These are phyloP conservation scores for Cadophora luteo-olivacea DNA, from an alignment of 2,329 filamentous ascomycete genomes.

Conservation along the genomic window DNA sequence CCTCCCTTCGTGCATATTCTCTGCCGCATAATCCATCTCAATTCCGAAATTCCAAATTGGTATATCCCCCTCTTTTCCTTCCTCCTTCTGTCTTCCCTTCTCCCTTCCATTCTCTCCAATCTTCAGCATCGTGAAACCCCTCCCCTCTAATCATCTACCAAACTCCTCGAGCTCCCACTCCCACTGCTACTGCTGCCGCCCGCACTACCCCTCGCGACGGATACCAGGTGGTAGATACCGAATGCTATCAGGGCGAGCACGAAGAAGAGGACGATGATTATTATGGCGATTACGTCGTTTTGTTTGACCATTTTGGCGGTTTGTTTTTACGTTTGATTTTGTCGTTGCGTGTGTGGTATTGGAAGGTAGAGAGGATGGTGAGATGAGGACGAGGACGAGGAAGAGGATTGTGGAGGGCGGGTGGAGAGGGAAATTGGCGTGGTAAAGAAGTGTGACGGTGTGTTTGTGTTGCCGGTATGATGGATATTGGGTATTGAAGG, in stretches of 20 bases:
- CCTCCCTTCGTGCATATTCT: too few species aligned
- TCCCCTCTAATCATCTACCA: constrained; percentile 41
- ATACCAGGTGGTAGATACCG: constrained; percentile 68
- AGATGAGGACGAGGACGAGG: constrained; percentile 2
- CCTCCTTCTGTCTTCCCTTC: too few species aligned
- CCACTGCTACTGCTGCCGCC: constrained; percentile 32
- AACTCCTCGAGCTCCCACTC: constrained; percentile 33
- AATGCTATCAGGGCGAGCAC: constrained; percentile 66
- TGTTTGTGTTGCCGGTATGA: too few species aligned
- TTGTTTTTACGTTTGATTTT: not conserved
- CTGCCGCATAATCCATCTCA: not conserved
- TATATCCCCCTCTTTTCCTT: constrained; percentile 9
- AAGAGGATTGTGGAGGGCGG: not conserved
- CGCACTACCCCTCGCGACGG: constrained; percentile 48
- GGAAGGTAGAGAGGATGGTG: not conserved
- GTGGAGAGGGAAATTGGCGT: too few species aligned
- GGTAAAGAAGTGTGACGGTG: too few species aligned
- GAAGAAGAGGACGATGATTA: constrained; percentile 71
- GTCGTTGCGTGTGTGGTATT: not conserved
- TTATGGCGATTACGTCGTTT: constrained; percentile 73
- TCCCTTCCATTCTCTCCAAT: not conserved
- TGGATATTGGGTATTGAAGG: too few species aligned
- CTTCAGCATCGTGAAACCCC: not conserved
- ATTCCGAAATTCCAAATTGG: constrained; percentile 5
- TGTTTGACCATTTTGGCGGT: constrained; percentile 60